phyloP scores from a whole-genome alignment of 2,329 filamentous ascomycete species.

The Albifimbria verrucaria region DNA sequence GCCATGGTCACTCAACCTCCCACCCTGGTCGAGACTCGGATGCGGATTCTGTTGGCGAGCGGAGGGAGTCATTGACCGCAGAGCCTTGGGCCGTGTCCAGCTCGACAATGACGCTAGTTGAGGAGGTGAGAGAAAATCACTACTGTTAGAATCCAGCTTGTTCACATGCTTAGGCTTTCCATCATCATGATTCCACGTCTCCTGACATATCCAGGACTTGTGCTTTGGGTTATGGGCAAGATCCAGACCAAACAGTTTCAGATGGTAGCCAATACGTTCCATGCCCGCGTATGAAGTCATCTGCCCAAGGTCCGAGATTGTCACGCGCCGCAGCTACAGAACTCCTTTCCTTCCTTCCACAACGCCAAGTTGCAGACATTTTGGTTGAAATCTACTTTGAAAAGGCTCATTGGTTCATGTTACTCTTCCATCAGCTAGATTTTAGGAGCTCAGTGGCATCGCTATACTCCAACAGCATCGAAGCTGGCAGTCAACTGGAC shows the following conservation, averaged over 20 bases:
- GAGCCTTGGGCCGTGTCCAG: slow-evolving; percentile 5
- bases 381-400: slow-evolving; percentile 34
- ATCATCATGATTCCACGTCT: slow-evolving; percentile 11
- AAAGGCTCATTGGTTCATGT: slow-evolving; percentile 34
- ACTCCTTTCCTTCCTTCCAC: slow-evolving; percentile 15
- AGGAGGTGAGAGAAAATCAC: slow-evolving; percentile 5
- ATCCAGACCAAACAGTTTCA: slow-evolving; percentile 2
- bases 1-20: background rate
- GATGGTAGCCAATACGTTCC: background rate
- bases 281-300: background rate
- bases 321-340: slow-evolving; percentile 1
- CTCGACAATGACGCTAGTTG: slow-evolving; percentile 9
- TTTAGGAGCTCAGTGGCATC: slow-evolving; percentile 17
- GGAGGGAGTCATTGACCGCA: background rate
- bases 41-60: background rate
- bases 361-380: slow-evolving; percentile 15
- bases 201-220: slow-evolving; percentile 13
- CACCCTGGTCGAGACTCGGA: background rate
- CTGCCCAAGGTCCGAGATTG: background rate
- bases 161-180: slow-evolving; percentile 12
- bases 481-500: background rate
- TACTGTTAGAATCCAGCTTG: slow-evolving; percentile 1
- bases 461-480: slow-evolving; percentile 4
- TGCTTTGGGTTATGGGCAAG: slow-evolving; percentile 9
- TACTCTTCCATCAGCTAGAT: slow-evolving; percentile 31